Evolutionary conservation across 2,329 filamentous ascomycete genomes (phyloP).

Genomic region (Zasmidium citrigriseum): DNA sequence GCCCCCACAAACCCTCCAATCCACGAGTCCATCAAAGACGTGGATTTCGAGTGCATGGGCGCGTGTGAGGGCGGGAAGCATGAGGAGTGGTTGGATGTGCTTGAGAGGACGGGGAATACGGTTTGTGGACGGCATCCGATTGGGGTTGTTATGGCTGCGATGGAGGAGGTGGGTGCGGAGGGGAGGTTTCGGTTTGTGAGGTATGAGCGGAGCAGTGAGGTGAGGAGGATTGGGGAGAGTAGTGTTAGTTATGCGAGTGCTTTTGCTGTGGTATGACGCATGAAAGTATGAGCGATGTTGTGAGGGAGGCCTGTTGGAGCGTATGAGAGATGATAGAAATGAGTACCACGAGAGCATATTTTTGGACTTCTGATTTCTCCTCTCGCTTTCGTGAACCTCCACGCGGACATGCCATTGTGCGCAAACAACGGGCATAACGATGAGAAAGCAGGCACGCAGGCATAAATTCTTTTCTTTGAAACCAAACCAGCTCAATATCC

Average conservation of each 20-base stretch:
- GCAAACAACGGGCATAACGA: too few relatives aligned
- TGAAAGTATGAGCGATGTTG: too few relatives aligned
- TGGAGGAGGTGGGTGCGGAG: conserved; percentile 62
- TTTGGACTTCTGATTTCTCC: too few relatives aligned
- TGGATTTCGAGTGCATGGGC: conserved; percentile 82
- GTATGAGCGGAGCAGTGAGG: conserved; percentile 84
- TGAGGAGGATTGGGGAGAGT: conserved; percentile 66
- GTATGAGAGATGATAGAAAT: too few relatives aligned
- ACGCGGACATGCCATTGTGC: too few relatives aligned
- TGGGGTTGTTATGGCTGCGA: conserved; percentile 83
- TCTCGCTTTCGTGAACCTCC: too few relatives aligned
- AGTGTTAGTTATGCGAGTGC: conserved; percentile 96
- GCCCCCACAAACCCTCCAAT: conserved; percentile 59
- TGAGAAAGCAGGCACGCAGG: too few relatives aligned
- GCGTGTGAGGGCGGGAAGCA: conserved; percentile 79
- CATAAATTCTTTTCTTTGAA: too few relatives aligned
- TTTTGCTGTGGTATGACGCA: conserved; percentile 67
- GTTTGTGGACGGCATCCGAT: conserved; percentile 96
- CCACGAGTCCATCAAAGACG: conserved; percentile 77
- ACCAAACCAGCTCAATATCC: too few relatives aligned
- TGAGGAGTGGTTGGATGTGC: conserved; percentile 65
- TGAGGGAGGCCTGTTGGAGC: too few relatives aligned
- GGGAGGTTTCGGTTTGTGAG: conserved; percentile 71
- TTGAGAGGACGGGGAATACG: conserved; percentile 79
- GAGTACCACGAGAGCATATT: too few relatives aligned